Conservation (phyloP, 345 rosid species). For the Hevea brasiliensis region DNA sequence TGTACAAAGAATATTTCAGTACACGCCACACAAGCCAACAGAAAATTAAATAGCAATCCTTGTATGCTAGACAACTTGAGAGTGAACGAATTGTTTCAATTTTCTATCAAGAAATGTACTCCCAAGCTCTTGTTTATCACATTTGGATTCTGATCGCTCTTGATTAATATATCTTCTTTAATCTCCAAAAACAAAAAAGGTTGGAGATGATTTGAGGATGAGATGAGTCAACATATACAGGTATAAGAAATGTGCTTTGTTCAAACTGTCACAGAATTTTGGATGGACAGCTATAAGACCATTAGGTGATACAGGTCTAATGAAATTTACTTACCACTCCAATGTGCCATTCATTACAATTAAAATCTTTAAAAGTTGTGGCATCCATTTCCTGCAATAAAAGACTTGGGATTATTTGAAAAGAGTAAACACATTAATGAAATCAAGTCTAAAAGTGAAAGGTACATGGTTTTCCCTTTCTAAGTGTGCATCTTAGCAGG, state of each 20-base stretch:
- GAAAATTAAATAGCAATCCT: neutral
- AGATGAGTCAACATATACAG: no score
- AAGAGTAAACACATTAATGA: neutral
- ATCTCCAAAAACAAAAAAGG: no score
- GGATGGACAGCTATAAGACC: neutral
- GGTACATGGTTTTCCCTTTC: neutral
- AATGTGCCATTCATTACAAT: conserved; percentile 75
- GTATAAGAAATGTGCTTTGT: no score
- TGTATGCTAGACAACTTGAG: neutral
- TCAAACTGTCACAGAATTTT: neutral
- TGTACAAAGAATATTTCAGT: conserved; percentile 14
- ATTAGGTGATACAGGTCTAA: neutral
- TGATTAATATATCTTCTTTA: no score
- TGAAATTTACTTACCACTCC: conserved; percentile 64
- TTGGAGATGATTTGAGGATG: no score
- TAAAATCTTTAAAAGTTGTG: conserved; percentile 65
- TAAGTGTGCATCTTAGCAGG: neutral
- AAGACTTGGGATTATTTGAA: conserved; percentile 8
- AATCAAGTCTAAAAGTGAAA: neutral
- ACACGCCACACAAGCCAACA: neutral
- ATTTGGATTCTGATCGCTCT: no score
- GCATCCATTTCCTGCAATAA: conserved; percentile 85
- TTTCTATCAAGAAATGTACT: neutral
- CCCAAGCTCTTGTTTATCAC: no score
- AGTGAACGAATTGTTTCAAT: neutral